Evolutionary conservation across 306 rosid genomes (phyloP).

Genomic region (Corylus americana): DNA sequence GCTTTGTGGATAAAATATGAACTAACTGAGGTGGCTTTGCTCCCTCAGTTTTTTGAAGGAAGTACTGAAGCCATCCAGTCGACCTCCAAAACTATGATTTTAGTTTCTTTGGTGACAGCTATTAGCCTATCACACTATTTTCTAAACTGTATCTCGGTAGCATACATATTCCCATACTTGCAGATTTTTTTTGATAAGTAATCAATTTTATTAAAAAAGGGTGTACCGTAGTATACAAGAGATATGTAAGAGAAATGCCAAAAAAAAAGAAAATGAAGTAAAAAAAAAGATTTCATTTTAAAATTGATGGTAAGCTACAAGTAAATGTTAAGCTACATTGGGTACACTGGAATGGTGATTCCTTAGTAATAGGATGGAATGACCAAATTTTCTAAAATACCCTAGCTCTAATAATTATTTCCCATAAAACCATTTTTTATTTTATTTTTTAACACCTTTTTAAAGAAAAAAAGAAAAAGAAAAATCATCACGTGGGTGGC

Average conservation of each 20-base stretch:
- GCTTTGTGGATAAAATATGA: conserved; percentile 7
- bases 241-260: not conserved
- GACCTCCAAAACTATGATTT: not conserved
- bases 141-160: not conserved
- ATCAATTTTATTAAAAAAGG: too few species aligned
- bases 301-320: not conserved
- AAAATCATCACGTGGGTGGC: too few species aligned
- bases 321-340: not conserved
- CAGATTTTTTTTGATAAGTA: not conserved
- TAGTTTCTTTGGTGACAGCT: not conserved
- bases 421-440: too few species aligned
- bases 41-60: too few species aligned
- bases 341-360: too few species aligned
- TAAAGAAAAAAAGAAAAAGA: too few species aligned
- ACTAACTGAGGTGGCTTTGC: not conserved
- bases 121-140: not conserved
- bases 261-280: not conserved
- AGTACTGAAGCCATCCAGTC: too few species aligned
- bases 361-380: too few species aligned
- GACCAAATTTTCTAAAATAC: too few species aligned
- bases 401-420: too few species aligned
- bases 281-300: not conserved
- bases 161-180: not conserved
- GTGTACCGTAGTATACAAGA: too few species aligned
- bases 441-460: too few species aligned